Evolutionary conservation across 192 early-diverging fungal species (phyloP).

Genomic region (Mortierella claussenii): DNA sequence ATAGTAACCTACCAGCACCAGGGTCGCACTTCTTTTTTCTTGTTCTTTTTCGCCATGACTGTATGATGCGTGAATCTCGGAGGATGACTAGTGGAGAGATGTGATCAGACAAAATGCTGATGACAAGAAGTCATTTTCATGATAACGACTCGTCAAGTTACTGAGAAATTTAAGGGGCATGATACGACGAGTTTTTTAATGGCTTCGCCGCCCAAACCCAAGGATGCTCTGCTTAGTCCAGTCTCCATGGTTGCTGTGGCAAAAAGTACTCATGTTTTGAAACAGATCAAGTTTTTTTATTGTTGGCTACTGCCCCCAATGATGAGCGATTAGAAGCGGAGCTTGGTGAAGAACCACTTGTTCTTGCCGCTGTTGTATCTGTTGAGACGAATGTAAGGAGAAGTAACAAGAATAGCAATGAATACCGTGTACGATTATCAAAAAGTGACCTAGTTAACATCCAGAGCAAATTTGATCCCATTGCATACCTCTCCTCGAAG

Average conservation of each 20-base stretch:
- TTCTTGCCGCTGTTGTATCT: conserved; percentile 98
- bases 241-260: too few relatives aligned
- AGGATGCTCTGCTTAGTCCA: too few relatives aligned
- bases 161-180: too few relatives aligned
- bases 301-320: conserved; percentile 4
- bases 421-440: not conserved
- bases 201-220: not conserved
- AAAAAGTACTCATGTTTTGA: not conserved
- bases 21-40: conserved; percentile 68
- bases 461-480: not conserved
- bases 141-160: too few relatives aligned
- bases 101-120: too few relatives aligned
- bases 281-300: conserved; percentile 39
- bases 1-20: conserved; percentile 76
- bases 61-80: not conserved
- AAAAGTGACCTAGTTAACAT: too few relatives aligned
- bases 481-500: conserved; percentile 83
- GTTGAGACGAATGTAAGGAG: not conserved
- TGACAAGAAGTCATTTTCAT: too few relatives aligned
- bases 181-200: too few relatives aligned
- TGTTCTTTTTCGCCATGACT: conserved; percentile 74
- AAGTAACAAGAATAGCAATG: not conserved
- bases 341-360: conserved; percentile 99
- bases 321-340: conserved; percentile 80
- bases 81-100: too few relatives aligned